Percentiles rank a stretch among this genome's conserved stretches.
phyloP scores from a whole-genome alignment of 164 flowering plant genomes.

The Amborella trichopoda region DNA sequence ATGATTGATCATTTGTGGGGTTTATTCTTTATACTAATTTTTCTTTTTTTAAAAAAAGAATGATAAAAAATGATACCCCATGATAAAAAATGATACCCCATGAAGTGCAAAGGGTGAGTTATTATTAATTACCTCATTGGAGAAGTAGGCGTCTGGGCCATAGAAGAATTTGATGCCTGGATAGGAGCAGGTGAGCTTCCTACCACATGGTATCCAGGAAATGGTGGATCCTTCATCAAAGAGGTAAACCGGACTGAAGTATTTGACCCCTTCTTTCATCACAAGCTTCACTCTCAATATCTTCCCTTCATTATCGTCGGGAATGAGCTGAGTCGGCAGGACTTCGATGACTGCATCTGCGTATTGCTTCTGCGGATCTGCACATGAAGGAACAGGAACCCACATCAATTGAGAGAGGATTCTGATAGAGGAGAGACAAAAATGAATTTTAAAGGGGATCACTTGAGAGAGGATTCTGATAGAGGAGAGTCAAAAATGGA shows the following conservation, averaged over 20 bases:
- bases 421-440: too few relatives aligned
- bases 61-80: too few relatives aligned
- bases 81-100: too few relatives aligned
- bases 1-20: too few relatives aligned
- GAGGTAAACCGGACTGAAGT: conserved; percentile 80
- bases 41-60: too few relatives aligned
- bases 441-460: too few relatives aligned
- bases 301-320: conserved; percentile 84
- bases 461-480: too few relatives aligned
- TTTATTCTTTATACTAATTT: too few relatives aligned
- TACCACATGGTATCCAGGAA: conserved; percentile 96
- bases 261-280: conserved; percentile 83
- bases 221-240: conserved; percentile 96
- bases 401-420: background rate
- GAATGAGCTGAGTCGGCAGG: conserved; percentile 80
- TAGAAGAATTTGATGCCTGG: conserved; percentile 91
- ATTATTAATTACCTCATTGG: conserved; percentile 51
- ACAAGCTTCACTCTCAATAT: conserved; percentile 77
- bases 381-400: conserved; percentile 7
- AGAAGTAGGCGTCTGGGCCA: conserved; percentile 78
- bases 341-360: conserved; percentile 98
- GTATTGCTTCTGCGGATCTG: conserved; percentile 95
- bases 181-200: conserved; percentile 94
- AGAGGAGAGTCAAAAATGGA: too few relatives aligned
- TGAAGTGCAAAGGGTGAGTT: too few relatives aligned